These are phyloP conservation scores for Metschnikowia borealis DNA, from an alignment of 805 yeast genomes.

Conservation along the genomic window DNA sequence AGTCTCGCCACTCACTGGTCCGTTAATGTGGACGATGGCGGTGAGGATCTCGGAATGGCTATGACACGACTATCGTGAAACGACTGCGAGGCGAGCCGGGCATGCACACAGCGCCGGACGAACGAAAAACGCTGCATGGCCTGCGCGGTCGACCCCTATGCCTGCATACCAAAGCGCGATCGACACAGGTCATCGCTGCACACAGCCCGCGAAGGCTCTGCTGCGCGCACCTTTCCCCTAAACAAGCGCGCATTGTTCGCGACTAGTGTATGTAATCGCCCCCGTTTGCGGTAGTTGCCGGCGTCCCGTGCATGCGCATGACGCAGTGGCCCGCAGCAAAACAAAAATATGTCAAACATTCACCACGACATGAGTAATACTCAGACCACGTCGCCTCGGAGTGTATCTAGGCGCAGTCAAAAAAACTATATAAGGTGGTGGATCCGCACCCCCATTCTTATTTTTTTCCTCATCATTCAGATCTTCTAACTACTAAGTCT, in stretches of 20 bases:
- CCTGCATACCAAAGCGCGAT: too few relatives aligned
- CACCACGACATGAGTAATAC: neutral
- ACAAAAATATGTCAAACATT: constrained; percentile 2
- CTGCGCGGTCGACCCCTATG: too few relatives aligned
- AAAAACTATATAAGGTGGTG: constrained; percentile 10
- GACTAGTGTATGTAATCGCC: neutral
- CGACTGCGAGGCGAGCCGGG: too few relatives aligned
- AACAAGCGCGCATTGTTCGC: neutral
- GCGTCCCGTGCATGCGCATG: neutral
- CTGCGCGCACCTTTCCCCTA: neutral
- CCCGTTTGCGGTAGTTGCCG: neutral
- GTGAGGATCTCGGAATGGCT: neutral
- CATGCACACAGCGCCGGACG: neutral
- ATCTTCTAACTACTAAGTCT: constrained; percentile 25
- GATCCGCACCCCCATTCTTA: constrained; percentile 10
- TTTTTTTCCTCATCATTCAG: constrained; percentile 19
- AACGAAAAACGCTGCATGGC: too few relatives aligned
- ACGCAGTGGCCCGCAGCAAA: constrained; percentile 1
- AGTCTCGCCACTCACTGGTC: too few relatives aligned
- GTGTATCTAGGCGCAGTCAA: neutral
- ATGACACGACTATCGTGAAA: neutral
- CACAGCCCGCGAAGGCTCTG: neutral
- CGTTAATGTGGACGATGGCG: neutral
- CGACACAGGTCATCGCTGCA: neutral
- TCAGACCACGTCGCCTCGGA: neutral